A percentile compares a stretch with the other conserved stretches of the same genome.
Evolutionary conservation across 2,329 filamentous ascomycete species (phyloP).

Genomic region (Stagonosporopsis rhizophila): DNA sequence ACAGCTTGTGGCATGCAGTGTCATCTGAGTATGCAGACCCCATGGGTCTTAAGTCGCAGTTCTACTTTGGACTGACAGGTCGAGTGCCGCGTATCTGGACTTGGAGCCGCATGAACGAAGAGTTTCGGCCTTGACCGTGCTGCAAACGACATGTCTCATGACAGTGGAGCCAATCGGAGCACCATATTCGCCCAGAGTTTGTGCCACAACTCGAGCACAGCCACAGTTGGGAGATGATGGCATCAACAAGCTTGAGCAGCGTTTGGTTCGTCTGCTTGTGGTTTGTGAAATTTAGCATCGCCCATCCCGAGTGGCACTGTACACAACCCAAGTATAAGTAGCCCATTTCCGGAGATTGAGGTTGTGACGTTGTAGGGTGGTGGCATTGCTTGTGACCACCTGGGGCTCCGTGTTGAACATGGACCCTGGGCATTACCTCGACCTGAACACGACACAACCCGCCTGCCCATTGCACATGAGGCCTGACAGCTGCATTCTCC

Average conservation of each 20-base stretch:
- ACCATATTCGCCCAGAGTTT: conserved; percentile 11
- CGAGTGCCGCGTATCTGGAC: not conserved
- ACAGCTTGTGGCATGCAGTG: not conserved
- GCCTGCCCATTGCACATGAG: conserved; percentile 21
- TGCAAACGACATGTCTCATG: conserved; percentile 20
- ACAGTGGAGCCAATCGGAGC: conserved; percentile 8
- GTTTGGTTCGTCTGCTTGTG: not conserved
- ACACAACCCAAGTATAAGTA: conserved; percentile 1
- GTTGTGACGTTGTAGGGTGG: conserved; percentile 37
- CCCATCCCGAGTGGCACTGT: not conserved
- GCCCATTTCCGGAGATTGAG: not conserved
- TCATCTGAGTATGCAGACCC: not conserved
- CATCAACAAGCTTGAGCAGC: not conserved
- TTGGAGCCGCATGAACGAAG: conserved; percentile 2
- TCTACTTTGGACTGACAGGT: not conserved
- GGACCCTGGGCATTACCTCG: conserved; percentile 21
- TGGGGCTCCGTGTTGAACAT: conserved; percentile 18
- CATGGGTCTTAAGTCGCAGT: not conserved
- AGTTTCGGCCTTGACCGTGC: conserved; percentile 18
- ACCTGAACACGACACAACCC: conserved; percentile 30
- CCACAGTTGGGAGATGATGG: conserved; percentile 1
- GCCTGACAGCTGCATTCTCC: conserved; percentile 16
- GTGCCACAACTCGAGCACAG: conserved; percentile 12
- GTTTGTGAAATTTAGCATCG: not conserved
- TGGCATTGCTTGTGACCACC: conserved; percentile 39